Evolutionary conservation across 352 stramenopile genomes (phyloP).

Genomic region (Globisporangium takayamanum): DNA sequence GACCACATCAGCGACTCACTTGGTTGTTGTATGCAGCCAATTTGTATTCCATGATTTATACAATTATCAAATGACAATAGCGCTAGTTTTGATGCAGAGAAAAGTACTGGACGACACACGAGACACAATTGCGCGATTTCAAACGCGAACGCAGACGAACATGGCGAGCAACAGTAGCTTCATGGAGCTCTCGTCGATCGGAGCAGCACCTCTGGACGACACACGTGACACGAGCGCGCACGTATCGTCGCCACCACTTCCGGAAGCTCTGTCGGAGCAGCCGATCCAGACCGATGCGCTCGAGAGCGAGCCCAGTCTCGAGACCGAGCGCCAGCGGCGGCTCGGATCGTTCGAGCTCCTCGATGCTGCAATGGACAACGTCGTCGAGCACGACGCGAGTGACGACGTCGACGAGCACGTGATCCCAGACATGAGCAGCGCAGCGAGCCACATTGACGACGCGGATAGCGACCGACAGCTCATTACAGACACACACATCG

Average conservation of each 20-base stretch:
- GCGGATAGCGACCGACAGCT: neutral
- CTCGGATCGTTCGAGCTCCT: conserved; percentile 15
- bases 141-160: neutral
- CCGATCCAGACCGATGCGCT: conserved; percentile 1
- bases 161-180: too few species aligned
- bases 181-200: too few species aligned
- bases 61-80: neutral
- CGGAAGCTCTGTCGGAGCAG: neutral
- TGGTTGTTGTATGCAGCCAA: too few species aligned
- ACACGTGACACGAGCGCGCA: too few species aligned
- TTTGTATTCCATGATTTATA: too few species aligned
- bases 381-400: conserved; percentile 10
- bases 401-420: conserved; percentile 6
- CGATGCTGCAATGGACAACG: conserved; percentile 12
- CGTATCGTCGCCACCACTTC: neutral
- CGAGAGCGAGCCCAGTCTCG: neutral
- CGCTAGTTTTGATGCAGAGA: neutral
- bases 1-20: too few species aligned
- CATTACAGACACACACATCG: neutral
- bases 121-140: neutral
- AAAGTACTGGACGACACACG: conserved; percentile 9
- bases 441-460: neutral
- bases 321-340: conserved; percentile 5
- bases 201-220: too few species aligned
- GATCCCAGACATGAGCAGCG: neutral